These are phyloP conservation scores for Nymphaea colorata DNA, from an alignment of 164 flowering plant species.

Conservation along the genomic window DNA sequence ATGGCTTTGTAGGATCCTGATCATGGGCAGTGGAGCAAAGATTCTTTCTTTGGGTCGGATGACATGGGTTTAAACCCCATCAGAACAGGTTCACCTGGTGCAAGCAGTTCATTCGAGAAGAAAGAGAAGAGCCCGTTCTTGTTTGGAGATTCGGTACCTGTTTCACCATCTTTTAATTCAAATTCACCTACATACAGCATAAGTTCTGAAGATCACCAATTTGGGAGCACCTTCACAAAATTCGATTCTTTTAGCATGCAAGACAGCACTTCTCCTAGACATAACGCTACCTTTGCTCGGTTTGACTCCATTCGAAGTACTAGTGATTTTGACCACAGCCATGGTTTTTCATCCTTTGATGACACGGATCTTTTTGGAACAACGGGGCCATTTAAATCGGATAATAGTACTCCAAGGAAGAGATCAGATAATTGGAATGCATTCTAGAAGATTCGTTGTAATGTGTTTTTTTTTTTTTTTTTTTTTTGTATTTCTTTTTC, in stretches of 20 bases:
- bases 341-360: conserved; percentile 54
- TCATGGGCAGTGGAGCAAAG: conserved; percentile 34
- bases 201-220: conserved; percentile 38
- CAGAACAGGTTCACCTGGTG: conserved; percentile 52
- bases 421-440: conserved; percentile 51
- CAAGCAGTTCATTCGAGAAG: conserved; percentile 28
- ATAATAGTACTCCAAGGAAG: conserved; percentile 35
- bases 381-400: conserved; percentile 67
- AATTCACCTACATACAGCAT: conserved; percentile 47
- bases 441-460: conserved; percentile 19
- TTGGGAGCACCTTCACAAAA: conserved; percentile 42
- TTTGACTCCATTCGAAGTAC: conserved; percentile 46
- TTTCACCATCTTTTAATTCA: conserved; percentile 55
- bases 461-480: neutral
- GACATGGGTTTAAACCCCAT: conserved; percentile 42
- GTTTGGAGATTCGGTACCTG: conserved; percentile 75
- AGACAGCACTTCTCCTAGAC: conserved; percentile 26
- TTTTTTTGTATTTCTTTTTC: conserved; percentile 7
- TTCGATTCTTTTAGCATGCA: conserved; percentile 61
- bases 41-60: conserved; percentile 46
- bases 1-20: conserved; percentile 35
- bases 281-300: conserved; percentile 33
- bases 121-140: conserved; percentile 31
- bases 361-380: conserved; percentile 84
- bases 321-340: conserved; percentile 17